Base-by-base conservation (phyloP, 805 yeast genomes). In the Candida nemodendra region DNA sequence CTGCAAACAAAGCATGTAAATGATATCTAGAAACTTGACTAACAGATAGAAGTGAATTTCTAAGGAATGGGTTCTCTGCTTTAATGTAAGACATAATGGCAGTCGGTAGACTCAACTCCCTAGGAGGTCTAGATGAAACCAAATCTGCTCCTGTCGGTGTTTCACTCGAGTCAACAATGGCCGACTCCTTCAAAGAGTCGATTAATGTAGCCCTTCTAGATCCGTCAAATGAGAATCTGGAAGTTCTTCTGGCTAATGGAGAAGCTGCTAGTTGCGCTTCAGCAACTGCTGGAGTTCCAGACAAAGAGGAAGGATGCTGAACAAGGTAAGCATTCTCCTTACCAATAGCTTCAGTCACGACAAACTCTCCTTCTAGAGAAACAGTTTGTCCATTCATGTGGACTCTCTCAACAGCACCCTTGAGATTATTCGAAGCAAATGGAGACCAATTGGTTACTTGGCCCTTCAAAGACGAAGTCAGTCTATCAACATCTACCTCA, bases 321-420 rank as follows among this genome's bases (percentile, higher is more conserved):
- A 66, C 71, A 49, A 68, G 61, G 36, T 73, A 63, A 28, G 71
- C 66, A 42, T 69, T 65, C 39, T 78, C 79, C 50, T 71, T 71
- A 48, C 96, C 96, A 27, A 71, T 59, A 18, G 85, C 84, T 45
- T 71, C 73, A 9, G 63, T 53, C 33, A 77, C 74, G 50, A 84
- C 71, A 35, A 88, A 62, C 39, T 76, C 77, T 50, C 95, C 96
- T 60, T 91, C 96, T 50, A 89, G 73, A 48, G 88, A 84, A 36
- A 83, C 85, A 38, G 95, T 84, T 60, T 82, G 81, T 41, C 79
- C 83, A 45, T 81, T 78, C 61, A 85, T 69, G 50, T 81, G 74
- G 34, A 91, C 97, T 64, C 97, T 79, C 64, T 89, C 95, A 57
- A 91, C 84, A 56, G 88, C 81, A 46, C 97, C 97, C 44, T 69